Evolutionary conservation across 768 basidiomycete species (phyloP).

Genomic region (Auricularia sp.): DNA sequence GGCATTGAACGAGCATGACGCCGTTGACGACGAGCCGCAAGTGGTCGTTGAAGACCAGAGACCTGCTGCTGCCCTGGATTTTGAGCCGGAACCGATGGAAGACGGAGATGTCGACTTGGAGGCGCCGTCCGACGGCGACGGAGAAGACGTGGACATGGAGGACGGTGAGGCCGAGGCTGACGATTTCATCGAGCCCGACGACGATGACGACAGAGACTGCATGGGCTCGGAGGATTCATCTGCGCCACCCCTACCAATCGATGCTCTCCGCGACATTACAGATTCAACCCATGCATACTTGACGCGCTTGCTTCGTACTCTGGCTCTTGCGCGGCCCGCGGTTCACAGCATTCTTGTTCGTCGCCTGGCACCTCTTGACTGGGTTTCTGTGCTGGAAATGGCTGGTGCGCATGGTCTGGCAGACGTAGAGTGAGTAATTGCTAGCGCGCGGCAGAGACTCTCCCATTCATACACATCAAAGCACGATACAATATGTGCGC

Average conservation of each 20-base stretch:
- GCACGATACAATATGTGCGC: not conserved
- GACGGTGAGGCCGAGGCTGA: not conserved
- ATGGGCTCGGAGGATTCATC: not conserved
- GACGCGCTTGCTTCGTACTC: not conserved
- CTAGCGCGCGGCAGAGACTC: not conserved
- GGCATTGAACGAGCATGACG: not conserved
- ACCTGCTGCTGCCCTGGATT: not conserved
- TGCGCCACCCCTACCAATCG: not conserved
- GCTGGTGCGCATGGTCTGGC: not conserved
- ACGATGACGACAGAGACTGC: not conserved
- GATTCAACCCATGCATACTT: not conserved
- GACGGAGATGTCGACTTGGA: slow-evolving; percentile 19
- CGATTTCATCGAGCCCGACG: not conserved
- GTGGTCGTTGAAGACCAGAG: slow-evolving; percentile 8
- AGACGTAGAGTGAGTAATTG: not conserved
- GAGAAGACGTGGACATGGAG: slow-evolving; percentile 9
- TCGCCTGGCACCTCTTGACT: not conserved
- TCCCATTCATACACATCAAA: not conserved
- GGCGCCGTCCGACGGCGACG: slow-evolving; percentile 19
- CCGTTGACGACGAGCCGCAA: not conserved
- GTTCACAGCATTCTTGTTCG: not conserved
- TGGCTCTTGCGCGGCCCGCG: not conserved
- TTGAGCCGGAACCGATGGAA: slow-evolving; percentile 7
- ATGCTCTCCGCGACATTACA: not conserved
- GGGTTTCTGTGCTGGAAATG: not conserved